These are phyloP conservation scores for Cladophialophora exuberans DNA, from an alignment of 2,329 filamentous ascomycete species.

Conservation along the genomic window DNA sequence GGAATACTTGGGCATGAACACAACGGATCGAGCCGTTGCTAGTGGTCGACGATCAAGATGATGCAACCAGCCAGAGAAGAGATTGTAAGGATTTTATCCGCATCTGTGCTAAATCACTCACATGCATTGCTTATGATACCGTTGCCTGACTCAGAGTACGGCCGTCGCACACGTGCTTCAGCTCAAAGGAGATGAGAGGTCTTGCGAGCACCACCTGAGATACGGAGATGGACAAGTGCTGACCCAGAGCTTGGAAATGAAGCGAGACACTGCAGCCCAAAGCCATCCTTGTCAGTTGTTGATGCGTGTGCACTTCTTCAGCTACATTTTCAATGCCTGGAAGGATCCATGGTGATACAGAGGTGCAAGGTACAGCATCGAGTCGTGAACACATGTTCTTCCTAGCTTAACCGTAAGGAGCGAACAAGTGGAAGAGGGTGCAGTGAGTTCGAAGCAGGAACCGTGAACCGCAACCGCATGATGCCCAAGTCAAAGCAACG, in stretches of 20 bases:
- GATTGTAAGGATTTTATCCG: constrained; percentile 17
- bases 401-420: background rate
- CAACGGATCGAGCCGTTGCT: constrained; percentile 16
- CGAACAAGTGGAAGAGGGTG: background rate
- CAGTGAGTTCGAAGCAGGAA: background rate
- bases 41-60: constrained; percentile 15
- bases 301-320: background rate
- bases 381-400: constrained; percentile 27
- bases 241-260: constrained; percentile 23
- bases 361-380: constrained; percentile 19
- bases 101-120: constrained; percentile 25
- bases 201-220: background rate
- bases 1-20: constrained; percentile 1
- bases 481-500: constrained; percentile 15
- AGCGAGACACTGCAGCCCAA: constrained; percentile 22
- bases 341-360: constrained; percentile 10
- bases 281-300: background rate
- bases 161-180: constrained; percentile 8
- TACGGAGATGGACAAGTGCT: background rate
- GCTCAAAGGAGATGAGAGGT: background rate
- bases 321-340: background rate
- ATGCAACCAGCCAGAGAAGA: constrained; percentile 12
- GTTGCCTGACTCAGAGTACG: constrained; percentile 13
- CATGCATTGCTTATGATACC: constrained; percentile 10
- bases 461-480: constrained; percentile 4